Evolutionary conservation across 202 grass and related monocot species (phyloP), one percentile per base, ranked within the genome.

Genomic region (Zoysia matrella): DNA sequence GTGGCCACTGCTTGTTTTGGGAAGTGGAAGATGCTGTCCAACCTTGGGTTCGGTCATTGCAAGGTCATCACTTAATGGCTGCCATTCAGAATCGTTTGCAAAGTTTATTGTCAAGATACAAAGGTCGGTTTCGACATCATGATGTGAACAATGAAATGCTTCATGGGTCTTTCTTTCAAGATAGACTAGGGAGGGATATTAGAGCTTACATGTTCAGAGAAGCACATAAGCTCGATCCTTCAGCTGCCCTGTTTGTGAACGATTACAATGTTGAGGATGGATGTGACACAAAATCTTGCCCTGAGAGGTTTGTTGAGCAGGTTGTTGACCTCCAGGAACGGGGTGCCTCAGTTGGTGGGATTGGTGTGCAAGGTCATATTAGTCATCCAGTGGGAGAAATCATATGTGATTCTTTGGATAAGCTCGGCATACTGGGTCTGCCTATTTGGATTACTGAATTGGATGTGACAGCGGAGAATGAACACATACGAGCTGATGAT

Each of bases 81-180:
- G 87, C 88, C 58, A 69, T 95, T 55, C 86, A 98, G 69, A 88
- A 88, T 73, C 90, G 92, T 65, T 43, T 98, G 44, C 84, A 88
- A 75, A 90, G 92, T 44, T 69, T 98, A 22, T 54, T 98, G 52
- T 88, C 84, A 77, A 91, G 92, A 83, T 98, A 98, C 67, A 90
- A 62, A 88, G 96, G 96, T 43, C 92, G 83, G 81, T 98, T 95
- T 57, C 88, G 65, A 71, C 96, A 98, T 81, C 91, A 98, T 69
- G 96, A 98, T 90, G 96, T 98, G 13, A 98, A 98, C 83, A 98
- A 98, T 36, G 96, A 98, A 83, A 95, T 98, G 92, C 85, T 98
- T 75, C 96, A 98, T 92, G 96, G 96, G 41, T 98, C 92, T 72
- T 98, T 95, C 76, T 98, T 91, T 49, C 86, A 95, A 93, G 90